Evolutionary conservation across 208 protist genomes (phyloP), one percentile per base, ranked within the genome.

Genomic region (Leishmania tarentolae): DNA sequence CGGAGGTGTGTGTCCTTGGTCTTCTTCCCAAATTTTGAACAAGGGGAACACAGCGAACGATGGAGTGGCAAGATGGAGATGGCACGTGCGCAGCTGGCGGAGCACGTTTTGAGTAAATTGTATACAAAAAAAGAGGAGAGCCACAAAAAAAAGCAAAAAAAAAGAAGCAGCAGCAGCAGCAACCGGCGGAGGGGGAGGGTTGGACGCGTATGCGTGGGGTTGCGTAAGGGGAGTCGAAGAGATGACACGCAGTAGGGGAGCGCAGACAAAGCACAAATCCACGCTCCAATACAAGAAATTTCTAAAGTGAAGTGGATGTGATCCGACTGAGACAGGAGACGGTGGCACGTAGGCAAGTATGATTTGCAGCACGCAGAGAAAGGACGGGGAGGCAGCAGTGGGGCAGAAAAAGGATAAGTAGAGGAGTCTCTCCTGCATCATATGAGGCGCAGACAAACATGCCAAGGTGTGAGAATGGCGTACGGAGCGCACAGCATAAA

Each of bases 251-350:
- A n/a, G 31, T 19, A 28, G 3, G 72, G 59, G 31, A 61, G 46
- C 5, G 46, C 31, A 42, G 42, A 40, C 17, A 37, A 40, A 57
- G n/a, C 65, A 74, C 65, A 80, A n/a, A 52, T 28, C 24, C 35
- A 75, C 28, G 44, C 76, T 61, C 63, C 37, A 73, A 73, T 71
- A 71, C 19, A n/a, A 46, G 66, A 71, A 31, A 53, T 17, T 24
- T 2, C 56, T n/a, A 40, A 75, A 53, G n/a, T 5, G 17, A 68
- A 24, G 46, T 17, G 11, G 42, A 70, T 42, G 31, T 42, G 37
- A 79, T 53, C 72, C 72, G 35, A 61, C 72, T 76, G 15, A 46
- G 61, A 71, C 40, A 5, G 40, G 24, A 7, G 57, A 47, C 56
- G 37, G 11, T 5, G 11, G 4, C 9, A 24, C 19, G 24, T 24